These are phyloP conservation scores for Russula compacta DNA, from an alignment of 768 basidiomycete species.

Conservation along the genomic window DNA sequence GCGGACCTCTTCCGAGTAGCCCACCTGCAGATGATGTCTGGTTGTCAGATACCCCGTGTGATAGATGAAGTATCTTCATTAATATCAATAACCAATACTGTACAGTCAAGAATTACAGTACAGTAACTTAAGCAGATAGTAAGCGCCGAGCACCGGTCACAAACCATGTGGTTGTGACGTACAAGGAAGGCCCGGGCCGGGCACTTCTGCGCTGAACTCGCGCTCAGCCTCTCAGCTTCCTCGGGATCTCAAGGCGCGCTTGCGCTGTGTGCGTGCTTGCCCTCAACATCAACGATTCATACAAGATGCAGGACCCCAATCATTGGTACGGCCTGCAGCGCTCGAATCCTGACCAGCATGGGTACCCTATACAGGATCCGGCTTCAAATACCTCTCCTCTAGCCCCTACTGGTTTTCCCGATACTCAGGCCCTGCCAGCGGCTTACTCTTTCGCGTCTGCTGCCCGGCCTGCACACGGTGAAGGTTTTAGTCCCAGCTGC, in stretches of 20 bases:
- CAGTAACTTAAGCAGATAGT: too few species aligned
- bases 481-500: constrained; percentile 6
- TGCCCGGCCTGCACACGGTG: constrained; percentile 71
- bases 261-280: neutral
- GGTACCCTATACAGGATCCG: constrained; percentile 8
- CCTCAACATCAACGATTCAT: neutral
- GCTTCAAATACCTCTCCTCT: neutral
- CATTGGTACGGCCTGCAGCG: constrained; percentile 15
- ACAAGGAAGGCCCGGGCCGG: too few species aligned
- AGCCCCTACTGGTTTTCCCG: constrained; percentile 47
- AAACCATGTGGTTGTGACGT: too few species aligned
- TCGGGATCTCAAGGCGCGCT: neutral
- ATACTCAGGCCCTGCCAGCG: constrained; percentile 56
- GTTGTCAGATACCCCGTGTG: too few species aligned
- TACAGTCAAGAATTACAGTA: too few species aligned
- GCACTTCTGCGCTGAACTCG: too few species aligned
- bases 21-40: too few species aligned
- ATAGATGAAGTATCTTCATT: too few species aligned
- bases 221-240: too few species aligned
- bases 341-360: neutral
- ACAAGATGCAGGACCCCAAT: constrained; percentile 13
- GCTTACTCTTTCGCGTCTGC: constrained; percentile 69
- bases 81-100: too few species aligned
- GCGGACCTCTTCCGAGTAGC: too few species aligned
- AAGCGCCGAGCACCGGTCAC: too few species aligned